phyloP scores from a whole-genome alignment of 2,329 filamentous ascomycete genomes.

The Fusarium marasasianum region DNA sequence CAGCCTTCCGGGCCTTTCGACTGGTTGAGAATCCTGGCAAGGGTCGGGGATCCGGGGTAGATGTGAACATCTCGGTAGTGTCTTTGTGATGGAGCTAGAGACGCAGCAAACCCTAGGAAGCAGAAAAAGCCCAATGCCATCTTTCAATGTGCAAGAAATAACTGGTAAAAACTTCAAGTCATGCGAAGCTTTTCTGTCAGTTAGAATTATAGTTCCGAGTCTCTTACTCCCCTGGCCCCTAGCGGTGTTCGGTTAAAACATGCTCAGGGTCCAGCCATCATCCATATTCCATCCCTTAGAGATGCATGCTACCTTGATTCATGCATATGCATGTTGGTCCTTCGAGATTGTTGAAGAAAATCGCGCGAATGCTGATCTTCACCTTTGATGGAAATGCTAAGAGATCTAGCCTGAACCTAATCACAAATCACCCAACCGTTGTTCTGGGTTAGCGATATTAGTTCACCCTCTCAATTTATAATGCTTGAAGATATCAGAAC shows the following conservation, averaged over 20 bases:
- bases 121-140: not conserved
- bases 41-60: slow-evolving; percentile 9
- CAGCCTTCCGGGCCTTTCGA: not conserved
- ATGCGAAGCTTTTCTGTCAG: not conserved
- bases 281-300: not conserved
- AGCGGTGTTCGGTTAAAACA: too few species aligned
- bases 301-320: slow-evolving; percentile 8
- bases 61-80: not conserved
- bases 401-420: slow-evolving; percentile 13
- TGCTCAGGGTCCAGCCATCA: slow-evolving; percentile 2
- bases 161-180: not conserved
- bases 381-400: not conserved
- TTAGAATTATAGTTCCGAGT: not conserved
- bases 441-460: not conserved
- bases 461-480: not conserved
- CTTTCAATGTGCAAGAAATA: not conserved
- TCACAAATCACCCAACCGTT: not conserved
- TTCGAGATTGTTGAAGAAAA: slow-evolving; percentile 4
- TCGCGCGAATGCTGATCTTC: slow-evolving; percentile 23
- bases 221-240: not conserved
- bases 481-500: not conserved
- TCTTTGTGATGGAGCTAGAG: not conserved
- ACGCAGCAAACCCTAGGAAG: not conserved
- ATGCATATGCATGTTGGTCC: not conserved
- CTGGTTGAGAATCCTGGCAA: not conserved